Evolutionary conservation across 805 yeast species (phyloP).

Genomic region (Candida namnaoensis): DNA sequence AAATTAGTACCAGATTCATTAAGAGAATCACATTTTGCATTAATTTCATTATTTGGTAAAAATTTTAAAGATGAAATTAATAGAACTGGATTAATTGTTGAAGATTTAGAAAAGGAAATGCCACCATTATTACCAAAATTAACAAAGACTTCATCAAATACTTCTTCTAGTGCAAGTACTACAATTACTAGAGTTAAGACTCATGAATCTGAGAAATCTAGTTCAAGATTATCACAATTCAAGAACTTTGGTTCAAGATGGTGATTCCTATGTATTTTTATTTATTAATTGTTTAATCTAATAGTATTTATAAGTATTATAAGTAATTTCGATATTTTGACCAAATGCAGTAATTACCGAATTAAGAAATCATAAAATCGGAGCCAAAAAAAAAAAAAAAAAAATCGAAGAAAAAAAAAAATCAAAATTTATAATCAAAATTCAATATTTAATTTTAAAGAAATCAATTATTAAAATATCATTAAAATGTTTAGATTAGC

Average conservation of each 20-base stretch:
- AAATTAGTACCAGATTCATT: constrained; percentile 47
- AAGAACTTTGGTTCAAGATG: constrained; percentile 1
- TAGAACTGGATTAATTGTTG: constrained; percentile 20
- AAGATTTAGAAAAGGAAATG: constrained; percentile 15
- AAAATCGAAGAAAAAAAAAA: no score
- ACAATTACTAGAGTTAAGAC: constrained; percentile 18
- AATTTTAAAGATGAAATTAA: constrained; percentile 62
- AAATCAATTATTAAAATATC: no score
- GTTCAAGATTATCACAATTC: constrained; percentile 5
- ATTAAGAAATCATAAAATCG: no score
- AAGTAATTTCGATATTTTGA: no score
- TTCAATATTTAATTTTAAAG: no score
- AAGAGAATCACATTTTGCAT: constrained; percentile 56
- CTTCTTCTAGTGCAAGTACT: constrained; percentile 1
- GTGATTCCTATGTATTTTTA: not conserved
- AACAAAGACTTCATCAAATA: constrained; percentile 1
- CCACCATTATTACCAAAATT: constrained; percentile 5
- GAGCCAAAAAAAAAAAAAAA: no score
- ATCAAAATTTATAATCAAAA: no score
- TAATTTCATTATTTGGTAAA: constrained; percentile 43
- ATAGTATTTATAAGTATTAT: no score
- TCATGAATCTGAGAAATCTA: constrained; percentile 18
- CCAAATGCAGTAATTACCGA: no score
- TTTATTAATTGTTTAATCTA: no score
- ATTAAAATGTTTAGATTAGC: constrained; percentile 43